phyloP scores from a whole-genome alignment of 1,284 basidiomycete species.

The Cryptococcus jaspeensis region DNA sequence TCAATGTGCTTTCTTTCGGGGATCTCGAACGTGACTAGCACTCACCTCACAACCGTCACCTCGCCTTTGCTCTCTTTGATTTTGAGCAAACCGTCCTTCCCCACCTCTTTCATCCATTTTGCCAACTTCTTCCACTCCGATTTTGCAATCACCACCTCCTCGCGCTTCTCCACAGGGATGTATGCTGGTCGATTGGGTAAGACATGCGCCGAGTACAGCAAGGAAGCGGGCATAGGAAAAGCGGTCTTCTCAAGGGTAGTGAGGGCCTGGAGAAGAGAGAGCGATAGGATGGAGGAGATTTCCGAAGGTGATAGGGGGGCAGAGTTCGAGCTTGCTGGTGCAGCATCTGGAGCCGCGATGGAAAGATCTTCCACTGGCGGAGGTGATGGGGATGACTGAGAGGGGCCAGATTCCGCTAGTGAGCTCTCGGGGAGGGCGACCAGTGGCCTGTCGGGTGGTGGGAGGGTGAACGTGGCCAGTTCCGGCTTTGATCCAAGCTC shows the following conservation, averaged over 20 bases:
- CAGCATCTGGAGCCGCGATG: constrained; percentile 56
- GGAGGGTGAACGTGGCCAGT: constrained; percentile 27
- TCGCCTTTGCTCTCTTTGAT: constrained; percentile 70
- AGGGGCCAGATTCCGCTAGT: not conserved
- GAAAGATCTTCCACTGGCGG: constrained; percentile 59
- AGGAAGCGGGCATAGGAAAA: constrained; percentile 73
- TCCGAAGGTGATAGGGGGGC: constrained; percentile 54
- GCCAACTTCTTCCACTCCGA: constrained; percentile 71
- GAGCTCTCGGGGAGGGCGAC: constrained; percentile 21
- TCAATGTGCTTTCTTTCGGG: constrained; percentile 4
- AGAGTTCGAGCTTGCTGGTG: constrained; percentile 14
- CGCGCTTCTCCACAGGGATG: constrained; percentile 62
- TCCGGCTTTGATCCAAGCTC: constrained; percentile 38
- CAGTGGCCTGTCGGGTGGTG: constrained; percentile 28
- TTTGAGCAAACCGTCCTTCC: constrained; percentile 69
- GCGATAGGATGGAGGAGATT: constrained; percentile 59
- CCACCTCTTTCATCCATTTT: constrained; percentile 69
- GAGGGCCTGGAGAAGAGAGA: constrained; percentile 65
- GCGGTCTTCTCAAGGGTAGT: constrained; percentile 56
- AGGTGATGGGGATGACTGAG: not conserved
- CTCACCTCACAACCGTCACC: constrained; percentile 35
- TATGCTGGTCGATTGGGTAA: constrained; percentile 71
- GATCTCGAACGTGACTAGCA: constrained; percentile 39
- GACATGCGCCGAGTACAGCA: constrained; percentile 72
- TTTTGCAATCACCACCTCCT: constrained; percentile 54